These are phyloP conservation scores for Fusarium sp. DNA, from an alignment of 2,329 filamentous ascomycete genomes.

Conservation along the genomic window DNA sequence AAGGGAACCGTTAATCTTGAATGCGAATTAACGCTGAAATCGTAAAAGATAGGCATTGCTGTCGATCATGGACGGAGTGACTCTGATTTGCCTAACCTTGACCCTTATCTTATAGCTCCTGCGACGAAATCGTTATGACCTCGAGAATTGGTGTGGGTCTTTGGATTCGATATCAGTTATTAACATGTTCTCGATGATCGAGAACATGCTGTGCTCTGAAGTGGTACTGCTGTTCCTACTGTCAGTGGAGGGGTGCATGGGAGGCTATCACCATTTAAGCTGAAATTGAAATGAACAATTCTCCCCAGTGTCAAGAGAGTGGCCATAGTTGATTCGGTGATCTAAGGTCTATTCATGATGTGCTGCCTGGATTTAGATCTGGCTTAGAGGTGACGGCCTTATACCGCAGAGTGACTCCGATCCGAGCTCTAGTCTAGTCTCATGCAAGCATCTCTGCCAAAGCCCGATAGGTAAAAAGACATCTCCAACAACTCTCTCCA, in stretches of 20 bases:
- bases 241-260: too few relatives aligned
- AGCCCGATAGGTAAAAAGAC: neutral
- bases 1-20: fast-evolving
- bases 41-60: fast-evolving
- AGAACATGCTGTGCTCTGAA: neutral
- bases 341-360: too few relatives aligned
- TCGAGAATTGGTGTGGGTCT: fast-evolving
- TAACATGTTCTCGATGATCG: fast-evolving
- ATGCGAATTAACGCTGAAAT: too few relatives aligned
- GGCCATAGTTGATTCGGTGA: too few relatives aligned
- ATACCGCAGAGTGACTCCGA: neutral
- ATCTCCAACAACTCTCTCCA: too few relatives aligned
- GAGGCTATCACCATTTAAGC: too few relatives aligned
- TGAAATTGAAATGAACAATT: too few relatives aligned
- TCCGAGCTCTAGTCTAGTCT: neutral
- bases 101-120: too few relatives aligned
- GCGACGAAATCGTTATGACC: fast-evolving
- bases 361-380: too few relatives aligned
- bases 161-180: fast-evolving
- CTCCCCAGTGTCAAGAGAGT: too few relatives aligned
- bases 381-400: too few relatives aligned
- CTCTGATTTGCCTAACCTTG: neutral
- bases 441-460: neutral
- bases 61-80: neutral
- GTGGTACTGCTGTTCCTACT: too few relatives aligned